phyloP scores from a whole-genome alignment of 495 filamentous ascomycete species.

The Cudoniella acicularis region DNA sequence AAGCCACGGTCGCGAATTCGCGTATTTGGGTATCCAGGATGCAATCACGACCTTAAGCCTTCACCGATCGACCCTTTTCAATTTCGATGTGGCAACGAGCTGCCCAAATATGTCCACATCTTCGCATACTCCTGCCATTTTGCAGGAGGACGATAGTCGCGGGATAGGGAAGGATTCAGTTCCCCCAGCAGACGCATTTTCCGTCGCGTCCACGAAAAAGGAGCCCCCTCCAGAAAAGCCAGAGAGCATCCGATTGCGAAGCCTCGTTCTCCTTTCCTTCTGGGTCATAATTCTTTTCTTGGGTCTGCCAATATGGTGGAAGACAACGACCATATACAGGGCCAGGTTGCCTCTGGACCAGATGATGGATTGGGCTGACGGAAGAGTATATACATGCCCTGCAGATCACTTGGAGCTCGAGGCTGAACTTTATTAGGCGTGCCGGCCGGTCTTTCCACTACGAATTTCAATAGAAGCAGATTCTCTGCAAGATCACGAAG shows the following conservation, averaged over 20 bases:
- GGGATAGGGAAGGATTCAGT: neutral
- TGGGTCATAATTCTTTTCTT: constrained; percentile 83
- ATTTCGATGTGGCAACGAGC: neutral
- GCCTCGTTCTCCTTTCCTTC: constrained; percentile 78
- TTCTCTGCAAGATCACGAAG: constrained; percentile 62
- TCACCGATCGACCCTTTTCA: no score
- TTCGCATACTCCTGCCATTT: neutral
- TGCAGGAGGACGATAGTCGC: neutral
- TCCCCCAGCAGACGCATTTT: constrained; percentile 22
- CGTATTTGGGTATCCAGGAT: no score
- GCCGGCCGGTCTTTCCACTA: constrained; percentile 82
- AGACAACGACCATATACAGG: constrained; percentile 92
- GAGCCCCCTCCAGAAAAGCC: constrained; percentile 71
- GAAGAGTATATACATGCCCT: constrained; percentile 57
- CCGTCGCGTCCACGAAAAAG: constrained; percentile 28
- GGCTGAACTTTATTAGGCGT: constrained; percentile 55
- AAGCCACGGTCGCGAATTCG: constrained; percentile 1
- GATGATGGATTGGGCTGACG: constrained; percentile 92
- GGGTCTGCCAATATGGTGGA: constrained; percentile 93
- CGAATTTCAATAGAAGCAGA: constrained; percentile 71
- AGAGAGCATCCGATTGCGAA: constrained; percentile 62
- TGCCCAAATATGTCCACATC: constrained; percentile 9
- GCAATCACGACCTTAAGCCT: no score
- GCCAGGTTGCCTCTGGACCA: constrained; percentile 76
- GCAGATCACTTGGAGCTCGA: neutral